Percentiles rank a stretch among this genome's conserved stretches.
Evolutionary conservation across 495 filamentous ascomycete genomes (phyloP).

Genomic region (Tuber magnatum): DNA sequence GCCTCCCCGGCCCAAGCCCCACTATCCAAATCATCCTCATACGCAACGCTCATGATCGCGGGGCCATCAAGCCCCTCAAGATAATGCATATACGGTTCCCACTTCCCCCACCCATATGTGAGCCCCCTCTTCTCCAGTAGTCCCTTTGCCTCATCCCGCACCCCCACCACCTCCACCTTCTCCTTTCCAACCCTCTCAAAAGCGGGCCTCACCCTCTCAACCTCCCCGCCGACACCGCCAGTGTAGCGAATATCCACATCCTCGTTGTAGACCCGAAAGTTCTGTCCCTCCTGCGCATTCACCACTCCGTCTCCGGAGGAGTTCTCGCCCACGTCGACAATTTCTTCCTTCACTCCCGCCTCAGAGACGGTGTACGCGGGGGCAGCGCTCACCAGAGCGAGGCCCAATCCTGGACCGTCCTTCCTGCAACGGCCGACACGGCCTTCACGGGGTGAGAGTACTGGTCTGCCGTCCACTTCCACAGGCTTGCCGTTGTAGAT

Average conservation of each 20-base stretch:
- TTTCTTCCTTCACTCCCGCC: constrained; percentile 17
- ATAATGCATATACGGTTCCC: not conserved
- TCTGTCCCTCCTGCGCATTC: constrained; percentile 23
- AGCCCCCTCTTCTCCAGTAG: not conserved
- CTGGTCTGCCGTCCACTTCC: constrained; percentile 25
- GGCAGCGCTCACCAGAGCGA: constrained; percentile 5
- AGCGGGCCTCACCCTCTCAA: not conserved
- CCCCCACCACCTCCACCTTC: not conserved
- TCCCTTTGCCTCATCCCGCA: not conserved
- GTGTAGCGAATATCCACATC: not conserved
- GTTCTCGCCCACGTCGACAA: constrained; percentile 10
- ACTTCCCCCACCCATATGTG: not conserved
- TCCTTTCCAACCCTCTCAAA: no score
- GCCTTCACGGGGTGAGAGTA: not conserved
- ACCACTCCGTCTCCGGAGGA: constrained; percentile 15
- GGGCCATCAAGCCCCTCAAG: not conserved
- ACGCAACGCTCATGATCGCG: not conserved
- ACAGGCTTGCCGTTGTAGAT: constrained; percentile 26
- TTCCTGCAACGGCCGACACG: not conserved
- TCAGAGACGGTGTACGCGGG: constrained; percentile 8
- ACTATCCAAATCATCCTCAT: not conserved
- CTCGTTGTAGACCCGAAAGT: constrained; percentile 26
- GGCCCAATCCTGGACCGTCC: not conserved
- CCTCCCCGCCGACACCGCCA: not conserved
- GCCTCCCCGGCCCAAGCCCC: constrained; percentile 3